phyloP scores from a whole-genome alignment of 2,329 filamentous ascomycete species.

The Botrytis galanthina region DNA sequence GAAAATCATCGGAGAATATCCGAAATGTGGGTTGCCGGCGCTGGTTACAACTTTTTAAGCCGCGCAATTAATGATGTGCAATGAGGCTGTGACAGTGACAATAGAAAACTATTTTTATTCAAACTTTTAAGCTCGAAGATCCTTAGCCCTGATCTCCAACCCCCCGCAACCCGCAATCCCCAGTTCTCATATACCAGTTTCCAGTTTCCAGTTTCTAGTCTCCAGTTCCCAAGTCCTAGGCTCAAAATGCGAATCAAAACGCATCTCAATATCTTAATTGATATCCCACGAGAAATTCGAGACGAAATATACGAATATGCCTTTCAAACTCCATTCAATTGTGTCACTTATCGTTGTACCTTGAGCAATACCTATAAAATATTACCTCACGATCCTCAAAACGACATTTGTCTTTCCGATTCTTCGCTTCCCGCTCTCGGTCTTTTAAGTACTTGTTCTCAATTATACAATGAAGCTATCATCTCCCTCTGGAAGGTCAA shows the following conservation, averaged over 20 bases:
- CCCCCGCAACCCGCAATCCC: background rate
- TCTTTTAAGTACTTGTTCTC: background rate
- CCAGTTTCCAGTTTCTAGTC: background rate
- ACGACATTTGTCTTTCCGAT: background rate
- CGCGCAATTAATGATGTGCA: background rate
- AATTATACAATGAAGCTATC: constrained; percentile 6
- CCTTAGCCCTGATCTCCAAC: background rate
- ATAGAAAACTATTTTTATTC: background rate
- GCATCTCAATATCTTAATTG: background rate
- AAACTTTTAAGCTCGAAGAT: background rate
- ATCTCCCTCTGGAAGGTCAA: constrained; percentile 13
- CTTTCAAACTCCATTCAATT: constrained; percentile 5
- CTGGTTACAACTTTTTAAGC: background rate
- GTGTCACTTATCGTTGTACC: constrained; percentile 13
- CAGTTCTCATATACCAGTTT: background rate
- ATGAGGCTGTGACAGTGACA: background rate
- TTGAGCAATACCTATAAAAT: background rate
- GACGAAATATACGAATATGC: constrained; percentile 18
- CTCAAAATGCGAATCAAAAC: background rate
- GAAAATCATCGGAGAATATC: constrained; percentile 2
- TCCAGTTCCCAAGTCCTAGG: background rate
- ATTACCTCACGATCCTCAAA: constrained; percentile 16
- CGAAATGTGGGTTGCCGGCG: background rate
- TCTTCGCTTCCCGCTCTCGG: constrained; percentile 5
- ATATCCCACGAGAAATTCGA: constrained; percentile 17